Evolutionary conservation across 441 rosid species (phyloP).

Genomic region (Gossypium gossypioides): DNA sequence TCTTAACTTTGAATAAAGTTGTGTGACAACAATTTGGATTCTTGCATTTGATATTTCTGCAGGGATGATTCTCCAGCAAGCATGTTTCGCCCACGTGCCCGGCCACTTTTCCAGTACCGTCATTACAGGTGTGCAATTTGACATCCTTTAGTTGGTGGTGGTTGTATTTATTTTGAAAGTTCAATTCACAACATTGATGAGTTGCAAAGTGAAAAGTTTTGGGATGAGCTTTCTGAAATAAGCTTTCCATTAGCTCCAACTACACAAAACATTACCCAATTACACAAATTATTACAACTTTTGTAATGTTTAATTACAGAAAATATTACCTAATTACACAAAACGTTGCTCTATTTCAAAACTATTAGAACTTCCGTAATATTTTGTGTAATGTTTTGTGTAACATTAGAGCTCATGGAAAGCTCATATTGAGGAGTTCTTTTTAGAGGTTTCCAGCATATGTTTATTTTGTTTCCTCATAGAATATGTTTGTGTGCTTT

Average conservation of each 20-base stretch:
- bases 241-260: too few species aligned
- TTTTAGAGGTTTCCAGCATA: too few species aligned
- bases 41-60: conserved; percentile 18
- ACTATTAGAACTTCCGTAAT: too few species aligned
- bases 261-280: too few species aligned
- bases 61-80: conserved; percentile 88
- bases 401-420: too few species aligned
- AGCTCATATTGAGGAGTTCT: too few species aligned
- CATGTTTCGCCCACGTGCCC: conserved; percentile 90
- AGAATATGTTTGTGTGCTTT: conserved; percentile 25
- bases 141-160: neutral
- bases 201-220: neutral
- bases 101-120: conserved; percentile 90
- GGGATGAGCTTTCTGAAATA: too few species aligned
- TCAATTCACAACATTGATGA: neutral
- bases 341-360: too few species aligned
- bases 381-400: too few species aligned
- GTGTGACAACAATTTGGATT: neutral
- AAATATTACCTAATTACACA: too few species aligned
- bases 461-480: conserved; percentile 10
- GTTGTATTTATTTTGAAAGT: neutral
- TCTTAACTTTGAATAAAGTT: neutral
- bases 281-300: too few species aligned
- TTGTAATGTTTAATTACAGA: too few species aligned
- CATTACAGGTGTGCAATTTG: conserved; percentile 62